These are phyloP conservation scores for Fraxinus ornus DNA, from an alignment of 305 asterid genomes.

Conservation along the genomic window DNA sequence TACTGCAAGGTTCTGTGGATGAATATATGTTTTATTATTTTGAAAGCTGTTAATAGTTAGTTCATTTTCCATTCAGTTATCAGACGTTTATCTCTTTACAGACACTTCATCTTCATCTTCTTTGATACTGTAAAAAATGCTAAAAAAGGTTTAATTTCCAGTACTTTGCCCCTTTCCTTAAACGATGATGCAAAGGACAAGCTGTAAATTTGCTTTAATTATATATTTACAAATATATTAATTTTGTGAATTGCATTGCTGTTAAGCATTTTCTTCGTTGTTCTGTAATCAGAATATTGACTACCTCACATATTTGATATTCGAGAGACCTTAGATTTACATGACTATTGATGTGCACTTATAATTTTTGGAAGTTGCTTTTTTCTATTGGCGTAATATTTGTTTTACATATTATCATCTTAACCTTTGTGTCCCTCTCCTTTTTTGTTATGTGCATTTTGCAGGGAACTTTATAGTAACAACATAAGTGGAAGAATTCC, in stretches of 20 bases:
- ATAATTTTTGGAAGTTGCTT: not conserved
- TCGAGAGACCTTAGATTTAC: not conserved
- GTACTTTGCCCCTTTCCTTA: not conserved
- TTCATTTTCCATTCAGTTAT: not conserved
- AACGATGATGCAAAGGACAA: not conserved
- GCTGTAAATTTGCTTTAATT: not conserved
- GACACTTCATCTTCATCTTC: not conserved
- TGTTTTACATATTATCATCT: not conserved
- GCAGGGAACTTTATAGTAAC: slow-evolving; percentile 95
- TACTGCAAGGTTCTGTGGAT: not conserved
- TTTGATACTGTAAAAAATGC: not conserved
- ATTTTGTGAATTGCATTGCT: not conserved
- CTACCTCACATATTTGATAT: not conserved
- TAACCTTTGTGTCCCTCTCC: not conserved
- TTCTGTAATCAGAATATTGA: not conserved
- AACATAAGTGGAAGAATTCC: slow-evolving; percentile 79
- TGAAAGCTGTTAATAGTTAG: not conserved
- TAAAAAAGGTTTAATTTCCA: not conserved
- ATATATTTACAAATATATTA: not conserved
- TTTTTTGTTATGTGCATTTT: not conserved
- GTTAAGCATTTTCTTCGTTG: not conserved
- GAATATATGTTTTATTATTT: not conserved
- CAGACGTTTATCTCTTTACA: not conserved
- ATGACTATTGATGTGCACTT: not conserved
- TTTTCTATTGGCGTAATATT: not conserved